These are phyloP conservation scores for Fusarium globosum DNA, from an alignment of 2,329 filamentous ascomycete genomes.

Conservation along the genomic window DNA sequence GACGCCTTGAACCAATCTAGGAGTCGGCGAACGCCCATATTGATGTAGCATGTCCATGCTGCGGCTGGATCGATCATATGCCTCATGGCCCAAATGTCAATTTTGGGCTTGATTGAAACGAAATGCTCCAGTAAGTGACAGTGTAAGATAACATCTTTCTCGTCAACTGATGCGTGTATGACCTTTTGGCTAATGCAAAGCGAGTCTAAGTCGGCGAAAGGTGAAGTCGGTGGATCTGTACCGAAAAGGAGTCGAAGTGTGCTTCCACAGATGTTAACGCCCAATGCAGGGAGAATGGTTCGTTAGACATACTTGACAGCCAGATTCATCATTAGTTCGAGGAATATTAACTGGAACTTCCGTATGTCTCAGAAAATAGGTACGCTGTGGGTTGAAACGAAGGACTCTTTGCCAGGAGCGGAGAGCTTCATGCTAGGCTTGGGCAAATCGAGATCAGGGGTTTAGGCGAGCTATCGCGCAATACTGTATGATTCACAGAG, in stretches of 20 bases:
- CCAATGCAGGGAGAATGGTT: background rate
- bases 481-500: background rate
- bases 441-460: background rate
- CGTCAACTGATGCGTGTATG: slow-evolving; percentile 2
- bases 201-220: background rate
- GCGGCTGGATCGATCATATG: background rate
- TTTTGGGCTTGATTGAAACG: slow-evolving; percentile 1
- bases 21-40: slow-evolving; percentile 20
- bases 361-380: background rate
- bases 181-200: background rate
- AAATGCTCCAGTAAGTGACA: slow-evolving; percentile 29
- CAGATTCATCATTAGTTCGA: background rate
- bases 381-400: background rate
- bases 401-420: background rate
- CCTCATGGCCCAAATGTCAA: slow-evolving; percentile 16
- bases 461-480: background rate
- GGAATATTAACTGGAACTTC: background rate
- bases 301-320: background rate
- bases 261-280: background rate
- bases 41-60: slow-evolving; percentile 37
- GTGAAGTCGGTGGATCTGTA: background rate
- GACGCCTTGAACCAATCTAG: slow-evolving; percentile 22
- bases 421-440: background rate
- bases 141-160: slow-evolving; percentile 11
- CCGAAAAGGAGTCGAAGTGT: background rate